phyloP scores from a whole-genome alignment of 352 stramenopile species.

The Phytophthora constricta region DNA sequence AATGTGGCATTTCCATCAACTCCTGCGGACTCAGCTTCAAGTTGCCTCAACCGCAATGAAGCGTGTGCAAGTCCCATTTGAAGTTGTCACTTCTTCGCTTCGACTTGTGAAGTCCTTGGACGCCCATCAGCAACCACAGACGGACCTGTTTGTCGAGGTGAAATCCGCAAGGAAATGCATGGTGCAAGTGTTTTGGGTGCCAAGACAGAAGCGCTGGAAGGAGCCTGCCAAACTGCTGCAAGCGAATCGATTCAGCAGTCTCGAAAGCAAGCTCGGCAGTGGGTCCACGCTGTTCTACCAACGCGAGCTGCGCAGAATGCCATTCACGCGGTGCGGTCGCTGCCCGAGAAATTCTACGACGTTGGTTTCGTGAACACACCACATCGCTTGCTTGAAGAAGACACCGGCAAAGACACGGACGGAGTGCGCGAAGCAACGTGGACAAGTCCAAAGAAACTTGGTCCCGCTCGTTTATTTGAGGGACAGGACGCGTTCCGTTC shows the following conservation, averaged over 20 bases:
- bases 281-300: background rate
- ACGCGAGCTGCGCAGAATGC: conserved; percentile 13
- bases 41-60: conserved; percentile 43
- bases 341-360: conserved; percentile 37
- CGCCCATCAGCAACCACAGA: conserved; percentile 2
- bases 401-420: conserved; percentile 17
- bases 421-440: background rate
- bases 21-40: conserved; percentile 56
- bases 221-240: conserved; percentile 2
- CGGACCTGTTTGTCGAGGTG: conserved; percentile 37
- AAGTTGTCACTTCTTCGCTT: conserved; percentile 45
- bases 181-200: conserved; percentile 45
- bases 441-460: background rate
- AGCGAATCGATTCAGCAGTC: background rate
- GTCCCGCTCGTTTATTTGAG: conserved; percentile 8
- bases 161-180: conserved; percentile 25
- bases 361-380: conserved; percentile 24
- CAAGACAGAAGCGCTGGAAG: conserved; percentile 28
- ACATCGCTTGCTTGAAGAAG: conserved; percentile 33
- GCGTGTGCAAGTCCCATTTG: conserved; percentile 52
- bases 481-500: conserved; percentile 12
- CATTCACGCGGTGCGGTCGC: conserved; percentile 17
- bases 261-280: conserved; percentile 2
- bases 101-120: conserved; percentile 13
- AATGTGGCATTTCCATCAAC: conserved; percentile 74